phyloP scores from a whole-genome alignment of 2,329 filamentous ascomycete genomes.

The Diplocarpon mali region DNA sequence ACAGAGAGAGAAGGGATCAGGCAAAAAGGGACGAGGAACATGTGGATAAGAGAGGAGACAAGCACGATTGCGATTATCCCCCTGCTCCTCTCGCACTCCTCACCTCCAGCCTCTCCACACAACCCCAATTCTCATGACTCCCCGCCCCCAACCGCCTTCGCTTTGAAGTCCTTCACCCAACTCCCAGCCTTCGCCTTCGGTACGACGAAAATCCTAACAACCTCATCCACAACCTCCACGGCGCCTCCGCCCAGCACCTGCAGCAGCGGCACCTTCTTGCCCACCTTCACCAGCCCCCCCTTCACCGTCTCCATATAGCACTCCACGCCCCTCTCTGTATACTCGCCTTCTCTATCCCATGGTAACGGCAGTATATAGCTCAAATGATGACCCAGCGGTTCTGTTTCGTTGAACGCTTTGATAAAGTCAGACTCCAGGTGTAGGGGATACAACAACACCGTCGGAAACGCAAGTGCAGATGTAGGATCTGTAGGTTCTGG shows the following conservation, averaged over 20 bases:
- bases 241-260: slow-evolving; percentile 66
- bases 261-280: slow-evolving; percentile 69
- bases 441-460: slow-evolving; percentile 75
- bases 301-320: slow-evolving; percentile 78
- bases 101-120: too few relatives aligned
- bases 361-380: slow-evolving; percentile 77
- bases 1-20: too few relatives aligned
- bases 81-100: too few relatives aligned
- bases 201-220: slow-evolving; percentile 74
- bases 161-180: slow-evolving; percentile 85
- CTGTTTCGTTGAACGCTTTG: slow-evolving; percentile 72
- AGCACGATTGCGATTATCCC: background rate
- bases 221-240: slow-evolving; percentile 76
- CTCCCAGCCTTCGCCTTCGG: slow-evolving; percentile 55
- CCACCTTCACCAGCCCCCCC: slow-evolving; percentile 79
- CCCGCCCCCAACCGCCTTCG: slow-evolving; percentile 41
- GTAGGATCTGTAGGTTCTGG: slow-evolving; percentile 63
- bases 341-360: slow-evolving; percentile 66
- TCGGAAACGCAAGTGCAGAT: slow-evolving; percentile 64
- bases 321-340: slow-evolving; percentile 57
- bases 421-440: slow-evolving; percentile 81
- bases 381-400: slow-evolving; percentile 66
- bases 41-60: too few relatives aligned
- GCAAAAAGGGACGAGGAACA: too few relatives aligned
- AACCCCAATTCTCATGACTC: background rate